phyloP scores from a whole-genome alignment of 352 stramenopile species.

The Aphanomyces cochlioides region DNA sequence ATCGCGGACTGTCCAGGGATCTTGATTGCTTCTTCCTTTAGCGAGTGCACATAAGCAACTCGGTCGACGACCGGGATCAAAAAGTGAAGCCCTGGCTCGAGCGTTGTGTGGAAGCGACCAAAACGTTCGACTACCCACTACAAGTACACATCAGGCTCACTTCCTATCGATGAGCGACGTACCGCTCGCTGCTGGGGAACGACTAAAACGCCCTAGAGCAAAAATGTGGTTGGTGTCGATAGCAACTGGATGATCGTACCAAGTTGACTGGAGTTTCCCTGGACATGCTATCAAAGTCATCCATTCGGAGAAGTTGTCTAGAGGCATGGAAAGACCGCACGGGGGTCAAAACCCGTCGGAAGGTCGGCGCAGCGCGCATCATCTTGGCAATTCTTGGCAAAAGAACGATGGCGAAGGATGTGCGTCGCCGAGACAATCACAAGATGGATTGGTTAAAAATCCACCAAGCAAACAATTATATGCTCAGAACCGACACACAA shows the following conservation, averaged over 20 bases:
- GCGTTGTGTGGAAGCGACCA: conserved; percentile 85
- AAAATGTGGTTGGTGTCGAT: not conserved
- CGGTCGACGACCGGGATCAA: conserved; percentile 86
- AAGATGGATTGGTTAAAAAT: not conserved
- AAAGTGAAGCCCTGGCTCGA: conserved; percentile 85
- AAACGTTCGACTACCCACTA: conserved; percentile 88
- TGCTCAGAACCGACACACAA: not conserved
- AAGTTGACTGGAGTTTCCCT: conserved; percentile 25
- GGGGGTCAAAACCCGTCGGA: not conserved
- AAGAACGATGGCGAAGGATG: not conserved
- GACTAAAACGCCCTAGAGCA: conserved; percentile 68
- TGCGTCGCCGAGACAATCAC: not conserved
- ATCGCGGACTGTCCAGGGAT: conserved; percentile 88
- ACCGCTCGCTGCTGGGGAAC: conserved; percentile 79
- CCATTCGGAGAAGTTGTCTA: conserved; percentile 23
- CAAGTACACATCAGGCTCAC: not conserved
- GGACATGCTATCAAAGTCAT: conserved; percentile 28
- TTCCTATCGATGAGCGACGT: not conserved
- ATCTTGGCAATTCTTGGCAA: not conserved
- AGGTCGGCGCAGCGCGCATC: not conserved
- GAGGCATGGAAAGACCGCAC: conserved; percentile 21
- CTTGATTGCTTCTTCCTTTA: conserved; percentile 90
- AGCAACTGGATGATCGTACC: not conserved
- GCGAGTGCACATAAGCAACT: conserved; percentile 88
- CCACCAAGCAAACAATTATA: not conserved